phyloP scores from a whole-genome alignment of 331 rosid genomes.

The Pyrus hybrid region DNA sequence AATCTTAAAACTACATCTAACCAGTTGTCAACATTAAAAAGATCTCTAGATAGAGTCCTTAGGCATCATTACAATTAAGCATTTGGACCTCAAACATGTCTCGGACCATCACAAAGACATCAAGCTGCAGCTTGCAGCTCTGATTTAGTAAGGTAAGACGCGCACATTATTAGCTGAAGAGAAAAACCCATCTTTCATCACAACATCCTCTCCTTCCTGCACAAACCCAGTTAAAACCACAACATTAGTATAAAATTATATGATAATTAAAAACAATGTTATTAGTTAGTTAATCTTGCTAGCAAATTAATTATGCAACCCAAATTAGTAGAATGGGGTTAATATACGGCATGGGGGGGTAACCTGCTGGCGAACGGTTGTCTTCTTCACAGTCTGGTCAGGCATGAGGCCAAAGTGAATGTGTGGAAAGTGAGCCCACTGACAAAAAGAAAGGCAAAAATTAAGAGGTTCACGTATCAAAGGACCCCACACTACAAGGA shows the following conservation, averaged over 20 bases:
- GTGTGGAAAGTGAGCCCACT: constrained; percentile 64
- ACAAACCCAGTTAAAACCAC: not conserved
- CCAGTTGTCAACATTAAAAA: not conserved
- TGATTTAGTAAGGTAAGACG: constrained; percentile 59
- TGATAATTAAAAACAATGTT: not conserved
- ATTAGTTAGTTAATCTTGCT: not conserved
- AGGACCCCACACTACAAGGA: not conserved
- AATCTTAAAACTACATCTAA: not conserved
- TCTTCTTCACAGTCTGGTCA: constrained; percentile 46
- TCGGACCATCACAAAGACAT: not conserved
- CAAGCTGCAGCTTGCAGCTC: not conserved
- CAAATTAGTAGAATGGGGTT: not conserved
- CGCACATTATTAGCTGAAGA: constrained; percentile 74
- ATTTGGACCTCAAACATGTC: not conserved
- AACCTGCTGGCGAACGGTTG: constrained; percentile 48
- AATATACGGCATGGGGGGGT: not conserved
- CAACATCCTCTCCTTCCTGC: constrained; percentile 82
- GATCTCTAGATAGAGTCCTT: not conserved
- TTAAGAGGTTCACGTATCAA: constrained; percentile 1
- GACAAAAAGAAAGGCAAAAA: constrained; percentile 3
- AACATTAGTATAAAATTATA: not conserved
- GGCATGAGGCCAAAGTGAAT: constrained; percentile 61
- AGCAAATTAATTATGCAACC: no score
- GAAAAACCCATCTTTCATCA: constrained; percentile 78
- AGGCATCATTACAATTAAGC: not conserved